Conservation (phyloP, 352 stramenopile genomes). For the Halophytophthora batemanensis region DNA sequence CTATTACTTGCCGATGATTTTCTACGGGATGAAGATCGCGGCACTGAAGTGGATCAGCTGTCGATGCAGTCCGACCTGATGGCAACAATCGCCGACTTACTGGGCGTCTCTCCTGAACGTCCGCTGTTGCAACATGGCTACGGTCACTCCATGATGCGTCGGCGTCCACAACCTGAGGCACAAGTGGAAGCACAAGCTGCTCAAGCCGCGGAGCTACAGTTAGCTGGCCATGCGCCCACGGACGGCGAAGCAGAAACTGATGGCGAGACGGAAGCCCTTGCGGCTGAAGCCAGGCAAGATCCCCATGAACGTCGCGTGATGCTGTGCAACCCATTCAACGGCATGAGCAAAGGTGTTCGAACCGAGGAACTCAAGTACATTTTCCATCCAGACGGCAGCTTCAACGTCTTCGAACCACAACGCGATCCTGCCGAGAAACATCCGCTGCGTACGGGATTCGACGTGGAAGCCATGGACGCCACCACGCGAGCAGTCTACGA, state of each 20-base stretch:
- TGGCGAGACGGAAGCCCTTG: conserved; percentile 10
- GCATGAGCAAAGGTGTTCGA: conserved; percentile 58
- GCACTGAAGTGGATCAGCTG: conserved; percentile 48
- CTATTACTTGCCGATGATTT: conserved; percentile 67
- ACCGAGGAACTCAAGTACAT: conserved; percentile 73
- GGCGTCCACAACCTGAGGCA: conserved; percentile 18
- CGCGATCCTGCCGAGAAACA: conserved; percentile 51
- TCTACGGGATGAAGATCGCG: conserved; percentile 38
- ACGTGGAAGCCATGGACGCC: conserved; percentile 56
- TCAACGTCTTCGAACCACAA: conserved; percentile 58
- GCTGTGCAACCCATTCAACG: conserved; percentile 72
- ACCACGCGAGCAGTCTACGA: conserved; percentile 43
- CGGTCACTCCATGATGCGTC: conserved; percentile 71
- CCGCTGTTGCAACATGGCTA: conserved; percentile 63
- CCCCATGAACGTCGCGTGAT: conserved; percentile 43
- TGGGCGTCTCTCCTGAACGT: conserved; percentile 47
- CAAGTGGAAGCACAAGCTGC: conserved; percentile 17
- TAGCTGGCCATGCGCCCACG: conserved; percentile 5
- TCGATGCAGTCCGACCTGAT: conserved; percentile 75
- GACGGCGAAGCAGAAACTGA: conserved; percentile 17
- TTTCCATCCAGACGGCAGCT: conserved; percentile 61
- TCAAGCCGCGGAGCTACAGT: not conserved
- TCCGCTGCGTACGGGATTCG: conserved; percentile 53
- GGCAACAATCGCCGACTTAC: conserved; percentile 63
- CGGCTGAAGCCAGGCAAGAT: conserved; percentile 17